Evolutionary conservation across 108 stramenopile genomes (phyloP).

Genomic region (Pseudonitzschia pungens): DNA sequence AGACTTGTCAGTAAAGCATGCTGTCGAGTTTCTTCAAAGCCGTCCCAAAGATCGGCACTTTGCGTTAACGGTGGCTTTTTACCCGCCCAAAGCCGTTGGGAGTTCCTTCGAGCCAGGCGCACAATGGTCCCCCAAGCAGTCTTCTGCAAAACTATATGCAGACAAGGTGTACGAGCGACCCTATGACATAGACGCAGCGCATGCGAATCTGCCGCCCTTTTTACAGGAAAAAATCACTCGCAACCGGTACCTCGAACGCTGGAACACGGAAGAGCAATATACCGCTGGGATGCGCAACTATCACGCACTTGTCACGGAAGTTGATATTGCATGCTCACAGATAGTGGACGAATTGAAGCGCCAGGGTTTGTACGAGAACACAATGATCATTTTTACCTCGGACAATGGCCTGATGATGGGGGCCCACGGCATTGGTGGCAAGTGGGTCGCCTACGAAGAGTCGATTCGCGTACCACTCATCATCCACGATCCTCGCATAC

Average conservation of each 20-base stretch:
- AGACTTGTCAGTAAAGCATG: slow-evolving; percentile 20
- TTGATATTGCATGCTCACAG: slow-evolving; percentile 52
- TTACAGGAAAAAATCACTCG: slow-evolving; percentile 45
- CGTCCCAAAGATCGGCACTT: slow-evolving; percentile 58
- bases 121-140: slow-evolving; percentile 24
- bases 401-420: slow-evolving; percentile 67
- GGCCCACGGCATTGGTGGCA: slow-evolving; percentile 64
- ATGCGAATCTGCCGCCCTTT: slow-evolving; percentile 53
- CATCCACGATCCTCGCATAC: slow-evolving; percentile 70
- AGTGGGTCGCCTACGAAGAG: slow-evolving; percentile 74
- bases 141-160: slow-evolving; percentile 40
- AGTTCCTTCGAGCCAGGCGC: slow-evolving; percentile 1
- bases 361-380: slow-evolving; percentile 53
- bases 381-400: slow-evolving; percentile 73
- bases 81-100: slow-evolving; percentile 65
- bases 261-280: slow-evolving; percentile 49
- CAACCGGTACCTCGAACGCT: slow-evolving; percentile 53
- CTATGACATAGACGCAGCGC: slow-evolving; percentile 32
- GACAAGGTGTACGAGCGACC: slow-evolving; percentile 42
- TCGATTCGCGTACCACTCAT: slow-evolving; percentile 71
- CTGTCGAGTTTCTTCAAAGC: slow-evolving; percentile 47
- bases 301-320: slow-evolving; percentile 61
- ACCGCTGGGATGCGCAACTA: slow-evolving; percentile 73
- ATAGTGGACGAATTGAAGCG: slow-evolving; percentile 52
- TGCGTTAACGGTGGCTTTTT: slow-evolving; percentile 65